Percentiles rank a stretch among this genome's conserved stretches.
Evolutionary conservation across 2,329 filamentous ascomycete species (phyloP).

Genomic region (Hymenoscyphus albidus): DNA sequence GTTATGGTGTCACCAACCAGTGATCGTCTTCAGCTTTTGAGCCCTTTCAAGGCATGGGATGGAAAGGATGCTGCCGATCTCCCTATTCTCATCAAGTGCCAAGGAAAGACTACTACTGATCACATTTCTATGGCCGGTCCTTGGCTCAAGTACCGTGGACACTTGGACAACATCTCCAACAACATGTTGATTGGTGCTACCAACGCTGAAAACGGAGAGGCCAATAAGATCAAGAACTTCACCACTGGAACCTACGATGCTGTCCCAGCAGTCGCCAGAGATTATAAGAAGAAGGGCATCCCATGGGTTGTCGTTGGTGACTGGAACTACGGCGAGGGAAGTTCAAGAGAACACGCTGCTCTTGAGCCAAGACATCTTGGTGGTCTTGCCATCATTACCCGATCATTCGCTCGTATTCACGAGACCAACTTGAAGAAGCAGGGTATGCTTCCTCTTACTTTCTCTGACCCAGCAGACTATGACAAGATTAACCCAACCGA

Average conservation of each 20-base stretch:
- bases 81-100: conserved; percentile 91
- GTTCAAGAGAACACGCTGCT: conserved; percentile 96
- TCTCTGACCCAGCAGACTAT: conserved; percentile 91
- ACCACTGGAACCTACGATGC: conserved; percentile 79
- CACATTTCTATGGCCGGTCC: conserved; percentile 97
- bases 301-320: conserved; percentile 97
- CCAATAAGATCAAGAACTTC: conserved; percentile 95
- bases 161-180: conserved; percentile 99
- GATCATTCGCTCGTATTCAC: conserved; percentile 97
- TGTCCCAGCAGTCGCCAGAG: conserved; percentile 89
- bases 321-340: conserved; percentile 99
- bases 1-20: conserved; percentile 85
- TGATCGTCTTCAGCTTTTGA: conserved; percentile 89
- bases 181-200: conserved; percentile 98
- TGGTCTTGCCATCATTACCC: conserved; percentile 93
- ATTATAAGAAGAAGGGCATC: conserved; percentile 97
- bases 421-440: conserved; percentile 99
- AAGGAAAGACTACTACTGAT: conserved; percentile 96
- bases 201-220: conserved; percentile 93
- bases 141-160: conserved; percentile 98
- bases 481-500: conserved; percentile 93
- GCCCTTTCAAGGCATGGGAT: conserved; percentile 84
- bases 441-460: conserved; percentile 98
- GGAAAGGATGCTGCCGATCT: conserved; percentile 82
- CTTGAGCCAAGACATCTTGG: conserved; percentile 96